Base-by-base conservation (phyloP, 2,329 filamentous ascomycete species). In the Fusarium buxicola region DNA sequence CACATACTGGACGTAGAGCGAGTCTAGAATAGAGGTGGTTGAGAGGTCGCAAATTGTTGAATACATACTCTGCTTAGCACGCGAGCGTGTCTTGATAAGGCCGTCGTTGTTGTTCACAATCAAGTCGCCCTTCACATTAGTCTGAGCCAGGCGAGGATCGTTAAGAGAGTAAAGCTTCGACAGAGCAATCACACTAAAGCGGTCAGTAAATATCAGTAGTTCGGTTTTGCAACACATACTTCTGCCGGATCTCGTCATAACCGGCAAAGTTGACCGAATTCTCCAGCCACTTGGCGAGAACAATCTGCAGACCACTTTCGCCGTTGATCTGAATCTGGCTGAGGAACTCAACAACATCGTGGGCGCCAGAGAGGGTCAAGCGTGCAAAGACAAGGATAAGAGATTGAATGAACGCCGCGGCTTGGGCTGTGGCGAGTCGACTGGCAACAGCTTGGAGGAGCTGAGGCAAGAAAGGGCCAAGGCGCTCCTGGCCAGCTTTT, bases 231-330 rank as follows among this genome's bases (percentile, higher is more conserved):
- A 18, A 3, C 13, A 81, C 88, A 76, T 81, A 94, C 91, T 98
- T 99, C 76, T 97, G 92, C 68, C 94, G 87, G 69, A 98, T 98
- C 76, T 97, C 94, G 70, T 98, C 94, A 70, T 97, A 99, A 11
- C 95, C 95, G n/a, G 93, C 93, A 78, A 99, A 99, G 76, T 91
- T 96, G 76, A 96, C 86, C 5, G 93, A 97, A 77, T 98, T 97
- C 79, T 98, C 95, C 1, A 99, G 82, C 95, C 95, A 99, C 78
- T 98, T 97, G 77, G 89, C 85, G 66, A 98, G 80, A 4, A 99
- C 95, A 21, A 97, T 89, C 63, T 94, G 87, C 8, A 99, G 80
- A n/a, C 94, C 95, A 71, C 85, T 96, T 72, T 91, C 84, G 15
- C 89, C 89, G 43, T 87, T 86, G 65, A 98, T 91, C 68, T 92